Base-by-base conservation (phyloP, 148 eudicot genomes). In the Chenopodium formosanum region DNA sequence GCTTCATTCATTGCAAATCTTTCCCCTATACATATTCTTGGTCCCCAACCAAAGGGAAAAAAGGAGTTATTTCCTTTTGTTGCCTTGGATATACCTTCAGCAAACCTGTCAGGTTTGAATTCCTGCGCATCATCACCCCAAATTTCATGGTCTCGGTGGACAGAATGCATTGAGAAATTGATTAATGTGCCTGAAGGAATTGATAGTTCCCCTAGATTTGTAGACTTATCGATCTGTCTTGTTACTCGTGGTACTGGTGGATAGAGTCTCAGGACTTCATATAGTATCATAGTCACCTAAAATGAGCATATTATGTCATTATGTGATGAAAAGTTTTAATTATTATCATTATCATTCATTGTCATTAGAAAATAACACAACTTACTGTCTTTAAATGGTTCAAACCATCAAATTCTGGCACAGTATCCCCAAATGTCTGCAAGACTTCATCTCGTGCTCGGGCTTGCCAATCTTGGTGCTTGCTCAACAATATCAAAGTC, bases 391-490 rank as follows among this genome's bases (percentile, higher is more conserved):
- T 83, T 48, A 83, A 16, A 40, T 79, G 82, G 64, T 20, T 75
- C 31, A 83, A 77, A 46, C 85, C 76, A 19, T 83, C 85, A 58
- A 79, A 83, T 25, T 79, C 40, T 2, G 85, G 85, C 46, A 74
- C 52, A 69, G 75, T 50, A 67, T 58, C 29, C 8, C 82, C 82
- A 40, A 83, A 83, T 40, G 65, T 56, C 20, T 56, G 56, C 22
- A 79, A 12, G 20, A 83, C 82, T 83, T 83, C 85, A 67, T 83
- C 82, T 67, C 82, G 79, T 20, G 85, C 85, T 74, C 63, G 47
- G 10, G 53, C 71, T 79, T 83, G 85, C 85, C 85, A 83, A 46
- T 83, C 82, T 75, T 79, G 82, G 63, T 83, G 67, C 82, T 83
- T 83, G 71, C 85, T 83, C 71, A 83, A 58, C 70, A 83, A 67